phyloP scores from a whole-genome alignment of 2,329 filamentous ascomycete genomes.

The Calycina herbarum region DNA sequence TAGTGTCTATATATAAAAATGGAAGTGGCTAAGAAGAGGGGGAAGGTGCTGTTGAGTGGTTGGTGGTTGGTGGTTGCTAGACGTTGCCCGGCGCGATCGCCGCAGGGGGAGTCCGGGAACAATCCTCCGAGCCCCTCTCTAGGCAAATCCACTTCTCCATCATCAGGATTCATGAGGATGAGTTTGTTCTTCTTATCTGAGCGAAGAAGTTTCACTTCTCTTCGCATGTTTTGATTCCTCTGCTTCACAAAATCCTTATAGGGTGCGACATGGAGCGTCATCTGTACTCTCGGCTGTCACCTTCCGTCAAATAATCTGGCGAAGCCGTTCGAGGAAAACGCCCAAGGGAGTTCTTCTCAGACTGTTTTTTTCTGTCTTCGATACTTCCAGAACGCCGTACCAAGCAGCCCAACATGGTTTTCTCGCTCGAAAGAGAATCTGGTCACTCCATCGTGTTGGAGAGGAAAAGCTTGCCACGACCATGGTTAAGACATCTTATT shows the following conservation, averaged over 20 bases:
- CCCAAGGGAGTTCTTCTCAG: not conserved
- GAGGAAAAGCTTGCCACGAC: not conserved
- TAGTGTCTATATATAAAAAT: constrained; percentile 1
- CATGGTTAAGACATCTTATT: not conserved
- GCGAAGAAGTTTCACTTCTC: not conserved
- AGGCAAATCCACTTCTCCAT: not conserved
- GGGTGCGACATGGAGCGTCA: not conserved
- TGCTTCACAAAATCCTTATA: not conserved
- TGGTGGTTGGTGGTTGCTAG: not conserved
- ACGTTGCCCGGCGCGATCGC: not conserved
- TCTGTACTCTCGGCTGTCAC: not conserved
- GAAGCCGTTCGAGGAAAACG: not conserved
- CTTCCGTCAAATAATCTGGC: not conserved
- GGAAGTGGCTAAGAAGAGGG: not conserved
- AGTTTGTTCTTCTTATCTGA: not conserved
- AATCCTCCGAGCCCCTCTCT: not conserved
- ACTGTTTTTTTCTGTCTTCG: not conserved
- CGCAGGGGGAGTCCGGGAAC: not conserved
- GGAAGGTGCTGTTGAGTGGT: not conserved
- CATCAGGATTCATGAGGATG: not conserved
- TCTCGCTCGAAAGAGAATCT: not conserved
- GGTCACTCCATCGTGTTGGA: not conserved
- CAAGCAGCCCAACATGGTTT: not conserved
- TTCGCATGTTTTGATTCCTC: not conserved
- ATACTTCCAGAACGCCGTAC: not conserved